Conservation (phyloP, 2,329 filamentous ascomycete genomes). For the Tympanopsis confertula region DNA sequence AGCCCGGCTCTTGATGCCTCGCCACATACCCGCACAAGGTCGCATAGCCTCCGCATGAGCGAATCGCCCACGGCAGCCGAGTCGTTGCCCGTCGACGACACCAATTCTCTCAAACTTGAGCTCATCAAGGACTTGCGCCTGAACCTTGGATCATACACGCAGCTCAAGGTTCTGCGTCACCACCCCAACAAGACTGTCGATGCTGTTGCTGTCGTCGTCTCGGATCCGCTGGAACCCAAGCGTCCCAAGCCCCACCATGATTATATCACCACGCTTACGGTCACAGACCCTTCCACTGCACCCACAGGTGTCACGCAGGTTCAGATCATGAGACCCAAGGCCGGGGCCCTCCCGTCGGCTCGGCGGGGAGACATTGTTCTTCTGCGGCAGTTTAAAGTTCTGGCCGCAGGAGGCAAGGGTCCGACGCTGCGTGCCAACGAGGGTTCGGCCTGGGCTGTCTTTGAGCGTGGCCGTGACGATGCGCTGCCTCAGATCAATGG, state of each 20-base stretch:
- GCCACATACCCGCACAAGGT: too few relatives aligned
- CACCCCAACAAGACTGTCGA: not conserved
- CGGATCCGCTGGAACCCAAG: not conserved
- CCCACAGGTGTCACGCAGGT: not conserved
- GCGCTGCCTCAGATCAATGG: conserved; percentile 1
- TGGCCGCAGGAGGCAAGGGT: not conserved
- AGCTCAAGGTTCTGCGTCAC: not conserved
- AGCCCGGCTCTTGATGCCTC: too few relatives aligned
- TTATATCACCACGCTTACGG: not conserved
- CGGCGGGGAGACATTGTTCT: not conserved
- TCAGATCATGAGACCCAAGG: not conserved
- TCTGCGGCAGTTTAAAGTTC: not conserved
- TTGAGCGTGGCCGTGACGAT: not conserved
- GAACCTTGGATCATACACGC: not conserved
- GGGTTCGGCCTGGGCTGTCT: not conserved
- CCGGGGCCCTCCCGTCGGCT: not conserved
- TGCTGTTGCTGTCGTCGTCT: not conserved
- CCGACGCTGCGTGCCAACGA: not conserved
- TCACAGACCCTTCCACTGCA: not conserved
- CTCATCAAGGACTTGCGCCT: not conserved
- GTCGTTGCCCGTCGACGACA: too few relatives aligned
- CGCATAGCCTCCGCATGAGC: too few relatives aligned
- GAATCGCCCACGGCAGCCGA: too few relatives aligned
- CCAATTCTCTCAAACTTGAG: not conserved
- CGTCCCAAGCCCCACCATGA: not conserved